phyloP scores from a whole-genome alignment of 192 early-diverging fungal species.

The Jimgerdemannia lactiflua region DNA sequence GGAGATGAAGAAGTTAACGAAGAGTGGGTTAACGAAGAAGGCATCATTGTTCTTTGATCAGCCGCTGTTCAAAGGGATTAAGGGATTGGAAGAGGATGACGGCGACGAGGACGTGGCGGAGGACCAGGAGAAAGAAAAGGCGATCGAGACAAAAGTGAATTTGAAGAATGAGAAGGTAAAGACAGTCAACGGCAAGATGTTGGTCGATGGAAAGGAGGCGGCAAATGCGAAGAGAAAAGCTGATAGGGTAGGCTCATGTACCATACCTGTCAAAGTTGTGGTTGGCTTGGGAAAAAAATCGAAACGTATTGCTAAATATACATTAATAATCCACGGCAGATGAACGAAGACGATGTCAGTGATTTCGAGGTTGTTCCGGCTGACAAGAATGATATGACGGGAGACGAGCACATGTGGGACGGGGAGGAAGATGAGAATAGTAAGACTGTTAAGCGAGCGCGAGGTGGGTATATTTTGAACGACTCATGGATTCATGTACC shows the following conservation, averaged over 20 bases:
- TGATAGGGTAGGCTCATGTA: no score
- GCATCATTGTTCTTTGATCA: conserved; percentile 97
- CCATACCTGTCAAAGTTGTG: neutral
- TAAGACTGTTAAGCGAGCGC: conserved; percentile 42
- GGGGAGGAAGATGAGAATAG: conserved; percentile 59
- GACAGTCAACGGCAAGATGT: conserved; percentile 32
- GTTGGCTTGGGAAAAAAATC: conserved; percentile 53
- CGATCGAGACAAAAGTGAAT: conserved; percentile 19
- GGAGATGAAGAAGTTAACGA: conserved; percentile 39
- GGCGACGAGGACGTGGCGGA: conserved; percentile 53
- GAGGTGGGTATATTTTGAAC: conserved; percentile 25
- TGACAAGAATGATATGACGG: conserved; percentile 22
- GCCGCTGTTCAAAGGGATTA: conserved; percentile 79
- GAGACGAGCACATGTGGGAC: conserved; percentile 54
- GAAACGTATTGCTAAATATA: no score
- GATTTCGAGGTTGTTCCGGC: conserved; percentile 57
- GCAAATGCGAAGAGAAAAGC: conserved; percentile 16
- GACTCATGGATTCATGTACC: neutral
- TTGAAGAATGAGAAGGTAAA: conserved; percentile 10
- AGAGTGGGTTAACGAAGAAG: conserved; percentile 67
- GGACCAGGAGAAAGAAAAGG: conserved; percentile 32
- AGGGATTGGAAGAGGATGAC: conserved; percentile 47
- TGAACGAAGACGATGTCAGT: conserved; percentile 45
- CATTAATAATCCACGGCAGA: no score
- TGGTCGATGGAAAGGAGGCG: no score